phyloP scores from a whole-genome alignment of 495 filamentous ascomycete genomes.

The Cenococcum geophilum region DNA sequence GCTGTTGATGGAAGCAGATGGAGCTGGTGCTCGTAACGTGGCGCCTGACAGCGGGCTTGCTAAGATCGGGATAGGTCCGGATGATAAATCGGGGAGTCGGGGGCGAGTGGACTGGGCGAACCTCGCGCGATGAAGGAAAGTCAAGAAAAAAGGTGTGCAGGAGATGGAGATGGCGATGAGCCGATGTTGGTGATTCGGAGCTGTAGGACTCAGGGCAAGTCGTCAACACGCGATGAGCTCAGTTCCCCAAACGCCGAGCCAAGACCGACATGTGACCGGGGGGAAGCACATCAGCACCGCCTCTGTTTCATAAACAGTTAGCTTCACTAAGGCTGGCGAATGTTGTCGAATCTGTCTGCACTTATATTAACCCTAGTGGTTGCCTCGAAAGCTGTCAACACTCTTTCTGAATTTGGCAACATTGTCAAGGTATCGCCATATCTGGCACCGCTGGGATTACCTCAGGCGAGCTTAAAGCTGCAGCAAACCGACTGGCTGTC shows the following conservation, averaged over 20 bases:
- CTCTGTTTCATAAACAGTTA: too few species aligned
- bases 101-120: not conserved
- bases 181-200: conserved; percentile 17
- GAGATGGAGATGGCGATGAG: conserved; percentile 25
- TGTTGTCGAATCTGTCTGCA: too few species aligned
- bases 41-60: conserved; percentile 20
- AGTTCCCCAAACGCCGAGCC: not conserved
- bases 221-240: conserved; percentile 20
- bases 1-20: conserved; percentile 27
- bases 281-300: too few species aligned
- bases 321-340: too few species aligned
- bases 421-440: too few species aligned
- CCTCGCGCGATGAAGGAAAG: conserved; percentile 23
- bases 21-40: conserved; percentile 22
- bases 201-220: conserved; percentile 4
- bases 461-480: too few species aligned
- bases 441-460: too few species aligned
- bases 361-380: too few species aligned
- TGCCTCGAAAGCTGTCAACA: too few species aligned
- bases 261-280: not conserved
- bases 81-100: not conserved
- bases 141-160: conserved; percentile 16
- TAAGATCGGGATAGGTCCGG: conserved; percentile 14
- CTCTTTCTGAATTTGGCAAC: too few species aligned
- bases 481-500: too few species aligned